phyloP scores from a whole-genome alignment of 2,329 filamentous ascomycete species.

The Blastomyces emzantsi region DNA sequence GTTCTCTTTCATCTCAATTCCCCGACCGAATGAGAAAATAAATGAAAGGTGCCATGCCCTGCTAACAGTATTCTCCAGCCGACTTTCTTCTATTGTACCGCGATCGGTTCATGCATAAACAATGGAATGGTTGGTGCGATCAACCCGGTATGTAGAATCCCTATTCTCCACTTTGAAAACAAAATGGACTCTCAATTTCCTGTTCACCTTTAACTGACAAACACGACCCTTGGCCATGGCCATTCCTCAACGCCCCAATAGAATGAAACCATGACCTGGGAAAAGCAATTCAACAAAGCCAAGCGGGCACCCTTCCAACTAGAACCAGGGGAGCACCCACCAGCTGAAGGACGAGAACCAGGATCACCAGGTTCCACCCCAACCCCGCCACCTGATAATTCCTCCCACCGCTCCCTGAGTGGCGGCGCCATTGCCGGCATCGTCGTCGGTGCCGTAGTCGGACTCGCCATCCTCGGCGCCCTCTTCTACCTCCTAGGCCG shows the following conservation, averaged over 20 bases:
- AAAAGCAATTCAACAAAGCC: slow-evolving; percentile 42
- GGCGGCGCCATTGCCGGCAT: slow-evolving; percentile 53
- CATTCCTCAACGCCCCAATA: slow-evolving; percentile 3
- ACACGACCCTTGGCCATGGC: no score
- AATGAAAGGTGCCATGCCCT: neutral
- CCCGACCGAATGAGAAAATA: neutral
- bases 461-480: slow-evolving; percentile 39
- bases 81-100: slow-evolving; percentile 62
- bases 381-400: slow-evolving; percentile 11
- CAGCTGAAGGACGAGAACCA: slow-evolving; percentile 36
- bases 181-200: neutral
- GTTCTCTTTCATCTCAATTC: neutral
- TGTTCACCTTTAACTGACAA: slow-evolving; percentile 11
- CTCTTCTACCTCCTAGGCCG: slow-evolving; percentile 31
- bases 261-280: slow-evolving; percentile 43
- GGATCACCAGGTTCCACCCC: slow-evolving; percentile 11
- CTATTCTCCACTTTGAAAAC: neutral
- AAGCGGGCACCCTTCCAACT: slow-evolving; percentile 45
- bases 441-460: slow-evolving; percentile 44
- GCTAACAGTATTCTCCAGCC: slow-evolving; percentile 30
- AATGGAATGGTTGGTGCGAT: slow-evolving; percentile 68
- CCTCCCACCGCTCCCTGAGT: slow-evolving; percentile 23
- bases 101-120: slow-evolving; percentile 53
- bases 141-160: slow-evolving; percentile 47
- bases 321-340: slow-evolving; percentile 48